Conservation (phyloP, 2,329 filamentous ascomycete genomes). For the Botrytis medusae region DNA sequence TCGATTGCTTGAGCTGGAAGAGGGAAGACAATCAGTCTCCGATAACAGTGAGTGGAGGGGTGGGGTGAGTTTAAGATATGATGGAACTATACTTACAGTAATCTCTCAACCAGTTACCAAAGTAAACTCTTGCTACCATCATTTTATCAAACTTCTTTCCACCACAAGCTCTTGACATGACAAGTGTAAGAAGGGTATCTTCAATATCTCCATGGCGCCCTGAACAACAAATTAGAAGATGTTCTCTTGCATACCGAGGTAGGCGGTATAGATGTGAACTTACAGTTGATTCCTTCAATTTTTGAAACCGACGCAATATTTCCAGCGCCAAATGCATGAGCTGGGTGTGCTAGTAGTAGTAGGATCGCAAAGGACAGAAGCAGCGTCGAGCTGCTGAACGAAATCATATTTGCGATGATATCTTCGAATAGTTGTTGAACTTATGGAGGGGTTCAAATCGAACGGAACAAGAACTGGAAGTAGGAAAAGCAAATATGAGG, state of each 20-base stretch:
- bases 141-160: slow-evolving; percentile 87
- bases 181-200: slow-evolving; percentile 76
- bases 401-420: slow-evolving; percentile 33
- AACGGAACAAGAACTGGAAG: neutral
- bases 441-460: slow-evolving; percentile 19
- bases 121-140: slow-evolving; percentile 86
- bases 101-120: slow-evolving; percentile 92
- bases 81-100: slow-evolving; percentile 54
- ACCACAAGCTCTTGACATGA: slow-evolving; percentile 59
- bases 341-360: slow-evolving; percentile 65
- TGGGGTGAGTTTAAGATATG: neutral
- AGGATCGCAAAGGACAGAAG: slow-evolving; percentile 53
- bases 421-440: slow-evolving; percentile 13
- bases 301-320: slow-evolving; percentile 82
- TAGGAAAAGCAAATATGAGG: neutral
- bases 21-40: neutral
- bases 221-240: slow-evolving; percentile 36
- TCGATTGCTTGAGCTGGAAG: slow-evolving; percentile 74
- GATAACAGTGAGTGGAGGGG: neutral
- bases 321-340: slow-evolving; percentile 80
- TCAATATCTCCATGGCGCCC: slow-evolving; percentile 91
- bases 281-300: slow-evolving; percentile 81
- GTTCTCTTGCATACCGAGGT: no score
- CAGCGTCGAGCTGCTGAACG: slow-evolving; percentile 33
- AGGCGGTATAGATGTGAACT: slow-evolving; percentile 34